Base-by-base conservation (phyloP, 192 early-diverging fungal species). In the Linnemannia elongata region DNA sequence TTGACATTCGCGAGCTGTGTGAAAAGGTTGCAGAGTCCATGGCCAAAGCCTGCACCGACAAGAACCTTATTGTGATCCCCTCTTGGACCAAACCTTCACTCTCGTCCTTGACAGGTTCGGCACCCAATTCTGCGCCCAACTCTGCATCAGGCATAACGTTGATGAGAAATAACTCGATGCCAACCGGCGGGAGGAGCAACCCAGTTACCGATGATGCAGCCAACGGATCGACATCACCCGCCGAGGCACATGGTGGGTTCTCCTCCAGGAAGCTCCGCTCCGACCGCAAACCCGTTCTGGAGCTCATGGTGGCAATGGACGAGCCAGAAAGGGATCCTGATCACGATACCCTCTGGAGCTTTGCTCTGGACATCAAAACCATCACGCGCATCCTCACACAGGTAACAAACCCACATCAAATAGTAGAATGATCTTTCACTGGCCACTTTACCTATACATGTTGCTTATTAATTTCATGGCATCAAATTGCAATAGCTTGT, bases 1-100 rank as follows among this genome's bases (percentile, higher is more conserved):
- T 81, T 5, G 83, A 86, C 57, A 86, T 86, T 68, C 83, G 83
- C 12, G 79, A 86, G n/a, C 36, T 86, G 22, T 86, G 83, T 42
- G 78, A 86, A 33, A 75, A 52, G 1, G 79, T 86, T 24, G 78
- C 83, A 7, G 83, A 80, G n/a, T 80, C 79, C 0, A 80, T 86
- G 79, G 78, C 83, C 0, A 86, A 81, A 22, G 54, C 79, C 3
- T 81, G 79, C 47, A 76, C 85, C 0, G 79, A 87, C 75, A 87
- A 87, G 60, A 87, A 87, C 17, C 24, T 87, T 15, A 38, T 75
- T 2, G 22, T 87, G 18, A 13, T 87, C 38, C 79, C 85, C 4
- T 81, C 85, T 36, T 87, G 85, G 85, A 63, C 85, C 17, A 87
- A 81, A 44, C 75, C 79, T 0, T 78, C 85, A 0, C 66, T 81